phyloP scores from a whole-genome alignment of 345 rosid species.

The Salix suchowensis region DNA sequence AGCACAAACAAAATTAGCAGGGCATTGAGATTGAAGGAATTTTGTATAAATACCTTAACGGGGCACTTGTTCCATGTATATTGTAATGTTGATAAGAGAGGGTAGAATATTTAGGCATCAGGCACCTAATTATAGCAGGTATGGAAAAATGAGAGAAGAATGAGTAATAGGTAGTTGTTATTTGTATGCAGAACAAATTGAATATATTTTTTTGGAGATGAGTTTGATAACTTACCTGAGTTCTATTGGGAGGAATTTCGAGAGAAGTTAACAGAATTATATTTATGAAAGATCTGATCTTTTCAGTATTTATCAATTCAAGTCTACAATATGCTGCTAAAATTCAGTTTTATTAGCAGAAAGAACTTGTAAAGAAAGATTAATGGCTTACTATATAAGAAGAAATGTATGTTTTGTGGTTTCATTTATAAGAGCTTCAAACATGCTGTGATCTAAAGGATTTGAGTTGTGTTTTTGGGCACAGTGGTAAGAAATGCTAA shows the following conservation, averaged over 20 bases:
- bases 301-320: background rate
- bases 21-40: background rate
- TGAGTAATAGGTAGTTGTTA: background rate
- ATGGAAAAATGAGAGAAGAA: background rate
- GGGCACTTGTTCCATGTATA: background rate
- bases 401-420: background rate
- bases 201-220: background rate
- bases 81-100: background rate
- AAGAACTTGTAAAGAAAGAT: background rate
- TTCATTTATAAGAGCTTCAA: background rate
- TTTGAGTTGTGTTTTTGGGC: background rate
- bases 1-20: background rate
- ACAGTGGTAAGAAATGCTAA: background rate
- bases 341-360: background rate
- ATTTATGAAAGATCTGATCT: background rate
- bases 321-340: background rate
- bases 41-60: background rate
- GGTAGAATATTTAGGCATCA: background rate
- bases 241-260: background rate
- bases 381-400: background rate
- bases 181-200: background rate
- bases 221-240: background rate
- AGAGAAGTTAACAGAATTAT: background rate
- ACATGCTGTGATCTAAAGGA: background rate
- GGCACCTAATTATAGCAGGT: background rate